These are phyloP conservation scores for Magnaporthiopsis incrustans DNA, from an alignment of 2,329 filamentous ascomycete species.

Conservation along the genomic window DNA sequence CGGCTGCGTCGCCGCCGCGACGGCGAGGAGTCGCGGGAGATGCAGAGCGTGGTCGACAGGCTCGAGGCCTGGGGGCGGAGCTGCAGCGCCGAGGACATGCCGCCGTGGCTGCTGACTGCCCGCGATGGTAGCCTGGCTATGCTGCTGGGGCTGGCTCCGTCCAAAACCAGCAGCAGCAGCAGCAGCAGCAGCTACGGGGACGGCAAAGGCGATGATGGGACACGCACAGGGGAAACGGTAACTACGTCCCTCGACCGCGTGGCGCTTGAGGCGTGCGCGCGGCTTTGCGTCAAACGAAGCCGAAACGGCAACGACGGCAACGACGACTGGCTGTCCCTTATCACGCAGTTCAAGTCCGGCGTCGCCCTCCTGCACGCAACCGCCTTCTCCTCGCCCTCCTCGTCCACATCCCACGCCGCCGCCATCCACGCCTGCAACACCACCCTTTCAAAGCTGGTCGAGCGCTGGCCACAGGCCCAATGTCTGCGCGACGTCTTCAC, in stretches of 20 bases:
- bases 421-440: slow-evolving; percentile 27
- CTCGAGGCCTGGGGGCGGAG: not conserved
- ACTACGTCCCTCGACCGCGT: not conserved
- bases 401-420: slow-evolving; percentile 20
- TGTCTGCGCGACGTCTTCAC: slow-evolving; percentile 27
- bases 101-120: not conserved
- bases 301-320: not conserved
- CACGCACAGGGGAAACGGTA: too few species aligned
- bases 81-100: not conserved
- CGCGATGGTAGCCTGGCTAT: not conserved
- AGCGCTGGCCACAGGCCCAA: slow-evolving; percentile 26
- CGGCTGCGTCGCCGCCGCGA: not conserved
- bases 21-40: not conserved
- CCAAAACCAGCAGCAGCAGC: not conserved
- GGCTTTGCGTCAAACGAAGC: not conserved
- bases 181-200: too few species aligned
- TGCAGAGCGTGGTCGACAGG: not conserved
- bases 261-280: not conserved
- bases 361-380: slow-evolving; percentile 27
- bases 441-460: slow-evolving; percentile 26
- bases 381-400: not conserved
- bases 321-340: slow-evolving; percentile 19
- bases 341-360: slow-evolving; percentile 26
- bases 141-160: not conserved
- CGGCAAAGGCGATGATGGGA: too few species aligned